These are phyloP conservation scores for Aspergillus carlsbadensis DNA, from an alignment of 495 filamentous ascomycete species.

Conservation along the genomic window DNA sequence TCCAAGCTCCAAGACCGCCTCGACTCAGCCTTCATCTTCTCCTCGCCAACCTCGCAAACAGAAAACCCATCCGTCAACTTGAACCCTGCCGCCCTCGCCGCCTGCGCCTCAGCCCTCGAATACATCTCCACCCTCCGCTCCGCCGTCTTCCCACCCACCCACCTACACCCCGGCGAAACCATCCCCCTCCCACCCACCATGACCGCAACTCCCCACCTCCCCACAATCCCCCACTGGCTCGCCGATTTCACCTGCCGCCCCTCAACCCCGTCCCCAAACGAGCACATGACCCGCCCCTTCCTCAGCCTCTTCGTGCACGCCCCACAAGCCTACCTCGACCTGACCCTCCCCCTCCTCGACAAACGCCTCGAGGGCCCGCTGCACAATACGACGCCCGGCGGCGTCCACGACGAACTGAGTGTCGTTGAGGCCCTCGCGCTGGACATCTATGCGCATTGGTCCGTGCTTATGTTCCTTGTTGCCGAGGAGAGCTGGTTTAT, in stretches of 20 bases:
- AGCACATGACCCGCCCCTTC: neutral
- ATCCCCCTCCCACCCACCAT: neutral
- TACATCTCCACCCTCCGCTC: neutral
- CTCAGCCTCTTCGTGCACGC: neutral
- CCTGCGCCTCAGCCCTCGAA: neutral
- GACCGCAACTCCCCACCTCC: neutral
- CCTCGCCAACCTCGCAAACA: neutral
- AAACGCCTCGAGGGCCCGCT: neutral
- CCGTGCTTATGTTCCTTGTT: neutral
- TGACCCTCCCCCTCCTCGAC: neutral
- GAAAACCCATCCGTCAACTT: no score
- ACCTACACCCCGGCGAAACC: neutral
- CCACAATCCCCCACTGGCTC: neutral
- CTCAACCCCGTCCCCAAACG: neutral
- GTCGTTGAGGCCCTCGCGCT: neutral
- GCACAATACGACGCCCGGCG: neutral
- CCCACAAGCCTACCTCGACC: neutral
- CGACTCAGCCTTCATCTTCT: neutral
- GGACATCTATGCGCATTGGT: slow-evolving; percentile 6
- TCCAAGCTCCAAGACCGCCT: neutral
- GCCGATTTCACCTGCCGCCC: neutral
- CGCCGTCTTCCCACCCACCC: neutral
- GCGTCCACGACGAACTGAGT: neutral
- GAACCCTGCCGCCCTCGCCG: neutral
- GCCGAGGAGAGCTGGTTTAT: slow-evolving; percentile 2